These are phyloP conservation scores for Aspergillus incahuasiensis DNA, from an alignment of 495 filamentous ascomycete genomes.

Conservation along the genomic window DNA sequence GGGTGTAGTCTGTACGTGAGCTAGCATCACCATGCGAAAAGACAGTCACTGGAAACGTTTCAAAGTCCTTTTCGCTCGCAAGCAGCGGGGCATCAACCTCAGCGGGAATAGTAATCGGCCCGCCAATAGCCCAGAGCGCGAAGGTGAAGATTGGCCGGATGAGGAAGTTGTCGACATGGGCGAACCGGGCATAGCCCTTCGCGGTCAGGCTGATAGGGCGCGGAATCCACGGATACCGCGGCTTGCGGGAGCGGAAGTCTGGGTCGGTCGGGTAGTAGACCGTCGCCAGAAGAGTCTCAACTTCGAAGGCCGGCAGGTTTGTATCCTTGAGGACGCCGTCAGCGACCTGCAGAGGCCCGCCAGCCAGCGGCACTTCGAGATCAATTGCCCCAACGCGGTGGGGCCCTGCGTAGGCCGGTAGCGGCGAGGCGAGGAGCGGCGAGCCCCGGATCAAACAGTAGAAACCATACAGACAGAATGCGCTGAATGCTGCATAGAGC, in stretches of 20 bases:
- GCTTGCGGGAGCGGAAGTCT: conserved; percentile 3
- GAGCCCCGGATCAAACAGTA: neutral
- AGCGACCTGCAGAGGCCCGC: conserved; percentile 2
- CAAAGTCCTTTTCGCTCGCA: neutral
- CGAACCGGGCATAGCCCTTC: conserved; percentile 1
- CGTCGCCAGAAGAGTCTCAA: conserved; percentile 1
- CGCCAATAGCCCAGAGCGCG: conserved; percentile 1
- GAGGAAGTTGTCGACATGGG: conserved; percentile 1
- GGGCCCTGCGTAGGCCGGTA: conserved; percentile 2
- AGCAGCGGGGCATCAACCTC: conserved; percentile 6
- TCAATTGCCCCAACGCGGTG: conserved; percentile 3
- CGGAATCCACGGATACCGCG: conserved; percentile 4
- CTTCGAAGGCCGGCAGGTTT: neutral
- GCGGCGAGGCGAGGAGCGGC: neutral
- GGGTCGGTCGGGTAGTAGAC: conserved; percentile 6
- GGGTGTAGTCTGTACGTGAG: conserved; percentile 5
- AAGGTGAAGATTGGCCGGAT: neutral
- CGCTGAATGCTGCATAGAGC: neutral
- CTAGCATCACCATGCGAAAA: conserved; percentile 7
- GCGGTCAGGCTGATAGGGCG: conserved; percentile 5
- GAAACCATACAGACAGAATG: neutral
- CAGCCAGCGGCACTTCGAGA: neutral
- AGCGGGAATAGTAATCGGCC: neutral
- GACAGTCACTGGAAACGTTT: conserved; percentile 5
- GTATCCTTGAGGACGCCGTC: neutral